Percentiles rank a stretch among this genome's conserved stretches.
phyloP scores from a whole-genome alignment of 176 grass and related monocot genomes.

The Themeda triandra region DNA sequence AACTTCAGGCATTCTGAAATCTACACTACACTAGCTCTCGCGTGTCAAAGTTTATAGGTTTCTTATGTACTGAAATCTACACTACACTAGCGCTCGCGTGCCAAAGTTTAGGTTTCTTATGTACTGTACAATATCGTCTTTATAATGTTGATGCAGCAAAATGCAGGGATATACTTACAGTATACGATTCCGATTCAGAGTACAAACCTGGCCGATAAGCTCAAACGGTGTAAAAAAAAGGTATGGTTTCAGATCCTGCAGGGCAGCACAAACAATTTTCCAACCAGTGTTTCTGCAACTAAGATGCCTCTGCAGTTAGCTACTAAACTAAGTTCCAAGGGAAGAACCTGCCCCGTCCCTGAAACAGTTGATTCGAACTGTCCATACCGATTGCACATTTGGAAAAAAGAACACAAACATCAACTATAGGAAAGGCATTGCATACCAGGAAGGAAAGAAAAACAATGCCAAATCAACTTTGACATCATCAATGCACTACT shows the following conservation, averaged over 20 bases:
- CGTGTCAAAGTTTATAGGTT: too few species aligned
- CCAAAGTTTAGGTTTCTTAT: neutral
- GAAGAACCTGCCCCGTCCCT: neutral
- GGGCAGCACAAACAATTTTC: neutral
- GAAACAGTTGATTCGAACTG: neutral
- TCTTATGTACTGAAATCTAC: too few species aligned
- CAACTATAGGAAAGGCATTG: neutral
- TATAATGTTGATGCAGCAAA: neutral
- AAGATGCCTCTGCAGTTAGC: neutral
- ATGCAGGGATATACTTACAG: neutral
- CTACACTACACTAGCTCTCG: too few species aligned
- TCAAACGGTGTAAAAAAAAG: neutral
- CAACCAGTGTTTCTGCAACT: neutral
- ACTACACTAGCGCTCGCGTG: neutral
- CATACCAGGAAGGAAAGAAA: neutral
- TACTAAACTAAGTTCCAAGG: neutral
- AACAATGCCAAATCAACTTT: neutral
- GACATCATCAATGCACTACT: neutral
- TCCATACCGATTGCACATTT: neutral
- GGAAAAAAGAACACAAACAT: neutral
- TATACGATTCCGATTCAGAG: neutral
- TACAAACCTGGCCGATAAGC: neutral
- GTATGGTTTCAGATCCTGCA: neutral
- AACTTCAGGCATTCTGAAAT: neutral
- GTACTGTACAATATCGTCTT: neutral